These are phyloP conservation scores for Cytidiella melzeri DNA, from an alignment of 768 basidiomycete species.

Conservation along the genomic window DNA sequence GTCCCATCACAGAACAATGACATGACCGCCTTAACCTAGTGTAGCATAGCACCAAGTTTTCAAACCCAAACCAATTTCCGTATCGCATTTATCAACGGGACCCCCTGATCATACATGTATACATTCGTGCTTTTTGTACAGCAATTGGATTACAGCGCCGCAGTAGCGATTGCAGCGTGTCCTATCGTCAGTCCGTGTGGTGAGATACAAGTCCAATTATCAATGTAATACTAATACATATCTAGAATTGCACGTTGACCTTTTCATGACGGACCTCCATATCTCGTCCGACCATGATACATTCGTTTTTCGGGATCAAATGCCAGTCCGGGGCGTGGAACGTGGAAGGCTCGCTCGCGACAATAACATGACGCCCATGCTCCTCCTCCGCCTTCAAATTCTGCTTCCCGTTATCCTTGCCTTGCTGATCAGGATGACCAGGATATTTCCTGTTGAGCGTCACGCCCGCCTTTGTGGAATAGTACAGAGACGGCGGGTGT, in stretches of 20 bases:
- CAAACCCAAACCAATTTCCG: no score
- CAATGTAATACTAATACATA: no score
- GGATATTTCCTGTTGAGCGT: conserved; percentile 30
- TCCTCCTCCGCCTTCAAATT: conserved; percentile 20
- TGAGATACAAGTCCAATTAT: no score
- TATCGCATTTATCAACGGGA: no score
- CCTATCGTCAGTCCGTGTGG: no score
- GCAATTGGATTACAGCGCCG: no score
- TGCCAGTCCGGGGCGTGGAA: conserved; percentile 25
- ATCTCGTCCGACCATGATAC: conserved; percentile 22
- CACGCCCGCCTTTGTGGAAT: conserved; percentile 27
- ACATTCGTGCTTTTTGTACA: no score
- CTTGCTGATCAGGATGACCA: conserved; percentile 26
- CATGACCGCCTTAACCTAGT: no score
- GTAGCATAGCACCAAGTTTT: no score
- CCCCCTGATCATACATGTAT: no score
- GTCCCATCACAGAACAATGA: no score
- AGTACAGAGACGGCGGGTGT: conserved; percentile 29
- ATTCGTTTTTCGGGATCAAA: conserved; percentile 24
- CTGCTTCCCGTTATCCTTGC: conserved; percentile 9
- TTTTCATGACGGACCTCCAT: conserved; percentile 17
- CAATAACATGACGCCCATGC: conserved; percentile 29
- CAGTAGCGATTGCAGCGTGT: no score
- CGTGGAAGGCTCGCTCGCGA: conserved; percentile 30
- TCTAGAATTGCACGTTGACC: conserved; percentile 12